Conservation (phyloP, 495 filamentous ascomycete genomes). For the Acidiella bohemica region DNA sequence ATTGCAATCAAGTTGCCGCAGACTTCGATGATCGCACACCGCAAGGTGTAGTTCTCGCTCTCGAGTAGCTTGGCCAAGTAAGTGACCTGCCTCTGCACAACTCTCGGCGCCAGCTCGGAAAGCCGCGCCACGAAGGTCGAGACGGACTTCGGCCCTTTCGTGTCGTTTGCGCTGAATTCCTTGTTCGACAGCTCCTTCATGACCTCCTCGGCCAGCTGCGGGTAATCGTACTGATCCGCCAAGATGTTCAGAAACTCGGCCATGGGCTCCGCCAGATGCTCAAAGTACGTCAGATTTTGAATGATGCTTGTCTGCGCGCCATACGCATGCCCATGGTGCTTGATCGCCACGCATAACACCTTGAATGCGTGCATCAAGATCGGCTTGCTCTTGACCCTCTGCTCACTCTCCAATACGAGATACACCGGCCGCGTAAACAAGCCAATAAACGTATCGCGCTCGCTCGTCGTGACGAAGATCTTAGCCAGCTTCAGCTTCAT, state of each 20-base stretch:
- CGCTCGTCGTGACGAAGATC: slow-evolving; percentile 92
- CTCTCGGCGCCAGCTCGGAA: slow-evolving; percentile 83
- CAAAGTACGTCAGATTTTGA: slow-evolving; percentile 94
- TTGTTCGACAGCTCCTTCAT: slow-evolving; percentile 89
- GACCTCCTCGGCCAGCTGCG: slow-evolving; percentile 88
- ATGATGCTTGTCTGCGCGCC: slow-evolving; percentile 96
- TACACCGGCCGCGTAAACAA: slow-evolving; percentile 91
- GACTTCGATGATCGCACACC: slow-evolving; percentile 91
- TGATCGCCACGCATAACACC: slow-evolving; percentile 89
- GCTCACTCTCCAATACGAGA: slow-evolving; percentile 84
- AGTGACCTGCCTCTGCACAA: slow-evolving; percentile 96
- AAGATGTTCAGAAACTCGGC: slow-evolving; percentile 95
- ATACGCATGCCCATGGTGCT: slow-evolving; percentile 95
- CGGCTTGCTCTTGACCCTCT: slow-evolving; percentile 76
- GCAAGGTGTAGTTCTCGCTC: slow-evolving; percentile 91
- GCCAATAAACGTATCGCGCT: slow-evolving; percentile 85
- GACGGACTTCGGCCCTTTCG: slow-evolving; percentile 90
- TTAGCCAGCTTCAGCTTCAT: slow-evolving; percentile 82
- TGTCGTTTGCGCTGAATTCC: slow-evolving; percentile 94
- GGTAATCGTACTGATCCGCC: slow-evolving; percentile 93
- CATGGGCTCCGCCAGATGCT: slow-evolving; percentile 97
- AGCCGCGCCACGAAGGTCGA: slow-evolving; percentile 89
- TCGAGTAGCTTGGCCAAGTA: slow-evolving; percentile 85
- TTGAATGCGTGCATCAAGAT: slow-evolving; percentile 96
- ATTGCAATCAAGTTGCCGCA: slow-evolving; percentile 92